A percentile compares a stretch with the other conserved stretches of the same genome.
Conservation (phyloP, 2,329 filamentous ascomycete species). For the Nemania sp. region DNA sequence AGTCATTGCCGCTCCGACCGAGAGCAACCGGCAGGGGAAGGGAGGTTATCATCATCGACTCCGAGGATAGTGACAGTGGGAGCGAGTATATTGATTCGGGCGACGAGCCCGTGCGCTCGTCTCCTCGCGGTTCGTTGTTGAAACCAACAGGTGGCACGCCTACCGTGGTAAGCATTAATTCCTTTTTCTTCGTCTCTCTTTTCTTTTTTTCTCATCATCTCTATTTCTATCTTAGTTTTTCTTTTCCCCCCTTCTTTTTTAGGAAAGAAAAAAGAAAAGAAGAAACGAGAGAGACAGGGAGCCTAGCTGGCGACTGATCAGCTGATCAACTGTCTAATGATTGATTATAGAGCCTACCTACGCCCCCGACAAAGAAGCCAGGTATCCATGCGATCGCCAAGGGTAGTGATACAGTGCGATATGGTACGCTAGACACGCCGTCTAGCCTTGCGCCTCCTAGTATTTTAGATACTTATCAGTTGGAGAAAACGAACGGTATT, state of each 20-base stretch:
- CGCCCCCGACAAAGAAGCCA: constrained; percentile 1
- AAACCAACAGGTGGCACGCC: neutral
- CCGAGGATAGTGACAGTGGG: constrained; percentile 2
- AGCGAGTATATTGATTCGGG: neutral
- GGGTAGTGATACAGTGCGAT: neutral
- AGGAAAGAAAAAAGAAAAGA: too few relatives aligned
- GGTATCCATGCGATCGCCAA: neutral
- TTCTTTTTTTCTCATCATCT: neutral
- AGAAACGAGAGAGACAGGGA: too few relatives aligned
- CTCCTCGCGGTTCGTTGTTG: neutral
- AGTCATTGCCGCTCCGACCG: neutral
- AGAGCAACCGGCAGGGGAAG: neutral
- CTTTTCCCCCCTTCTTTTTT: neutral
- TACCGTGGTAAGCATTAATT: neutral
- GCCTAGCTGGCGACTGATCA: neutral
- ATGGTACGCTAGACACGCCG: neutral
- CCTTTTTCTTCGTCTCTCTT: neutral
- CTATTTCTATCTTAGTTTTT: neutral
- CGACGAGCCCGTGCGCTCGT: neutral
- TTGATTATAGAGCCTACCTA: neutral
- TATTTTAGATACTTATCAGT: neutral
- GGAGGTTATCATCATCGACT: constrained; percentile 25
- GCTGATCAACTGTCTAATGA: neutral
- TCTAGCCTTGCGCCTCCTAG: neutral
- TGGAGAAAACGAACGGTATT: neutral